These are phyloP conservation scores for Prosopis cineraria DNA, from an alignment of 306 rosid genomes.

Conservation along the genomic window DNA sequence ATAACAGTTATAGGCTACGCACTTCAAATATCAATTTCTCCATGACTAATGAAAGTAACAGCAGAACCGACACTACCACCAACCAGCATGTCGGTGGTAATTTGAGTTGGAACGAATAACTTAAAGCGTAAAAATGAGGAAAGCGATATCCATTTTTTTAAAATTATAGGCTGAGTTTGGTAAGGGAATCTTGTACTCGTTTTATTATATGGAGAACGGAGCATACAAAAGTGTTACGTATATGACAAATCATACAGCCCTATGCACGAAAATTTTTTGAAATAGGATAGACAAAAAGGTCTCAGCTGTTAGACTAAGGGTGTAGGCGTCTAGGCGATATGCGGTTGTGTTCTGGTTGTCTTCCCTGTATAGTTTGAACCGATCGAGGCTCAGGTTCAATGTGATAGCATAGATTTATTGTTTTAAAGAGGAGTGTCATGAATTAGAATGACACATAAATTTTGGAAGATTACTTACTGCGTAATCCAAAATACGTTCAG, in stretches of 20 bases:
- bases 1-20: neutral
- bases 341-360: too few species aligned
- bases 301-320: neutral
- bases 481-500: conserved; percentile 38
- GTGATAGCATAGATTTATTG: neutral
- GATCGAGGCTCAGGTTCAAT: neutral
- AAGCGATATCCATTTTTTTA: neutral
- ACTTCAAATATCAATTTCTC: neutral
- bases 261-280: neutral
- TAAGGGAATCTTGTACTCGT: neutral
- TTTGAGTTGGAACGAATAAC: neutral
- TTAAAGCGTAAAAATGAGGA: neutral
- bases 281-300: neutral
- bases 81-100: neutral
- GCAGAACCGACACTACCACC: too few species aligned
- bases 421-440: neutral
- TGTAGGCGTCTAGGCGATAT: too few species aligned
- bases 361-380: neutral
- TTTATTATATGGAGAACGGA: neutral
- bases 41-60: neutral
- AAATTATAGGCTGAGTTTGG: neutral
- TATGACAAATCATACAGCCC: neutral
- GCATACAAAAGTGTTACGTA: neutral
- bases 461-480: neutral
- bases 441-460: neutral